A percentile compares a stretch with the other conserved stretches of the same genome.
Evolutionary conservation across 2,329 filamentous ascomycete genomes (phyloP).

Genomic region (Parasarocladium wereldwijsianum): DNA sequence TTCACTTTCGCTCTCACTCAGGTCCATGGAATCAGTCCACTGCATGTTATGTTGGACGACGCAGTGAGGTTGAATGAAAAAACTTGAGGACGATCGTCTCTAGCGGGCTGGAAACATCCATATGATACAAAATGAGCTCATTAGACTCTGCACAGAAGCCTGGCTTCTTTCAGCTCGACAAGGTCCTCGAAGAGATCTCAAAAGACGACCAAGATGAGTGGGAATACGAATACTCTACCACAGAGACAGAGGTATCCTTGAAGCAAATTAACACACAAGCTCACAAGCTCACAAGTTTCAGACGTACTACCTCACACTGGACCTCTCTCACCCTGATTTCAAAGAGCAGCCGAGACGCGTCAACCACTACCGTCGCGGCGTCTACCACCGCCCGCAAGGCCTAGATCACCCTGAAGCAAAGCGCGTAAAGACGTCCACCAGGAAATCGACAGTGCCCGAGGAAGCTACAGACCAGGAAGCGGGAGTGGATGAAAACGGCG

Average conservation of each 20-base stretch:
- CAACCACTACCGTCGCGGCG: constrained; percentile 24
- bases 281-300: constrained; percentile 18
- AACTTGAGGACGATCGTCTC: no score
- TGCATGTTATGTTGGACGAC: no score
- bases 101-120: no score
- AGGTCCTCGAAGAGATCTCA: constrained; percentile 12
- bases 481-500: constrained; percentile 4
- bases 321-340: constrained; percentile 47
- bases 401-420: constrained; percentile 2
- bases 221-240: constrained; percentile 53
- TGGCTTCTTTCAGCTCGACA: constrained; percentile 12
- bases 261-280: no score
- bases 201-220: constrained; percentile 40
- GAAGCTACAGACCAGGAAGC: constrained; percentile 1
- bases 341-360: constrained; percentile 26
- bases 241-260: constrained; percentile 40
- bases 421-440: constrained; percentile 1
- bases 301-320: constrained; percentile 51
- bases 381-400: constrained; percentile 25
- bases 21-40: no score
- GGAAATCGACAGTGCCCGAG: constrained; percentile 3
- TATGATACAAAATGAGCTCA: no score
- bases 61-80: no score
- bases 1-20: no score
- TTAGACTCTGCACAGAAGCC: no score